Evolutionary conservation across 495 filamentous ascomycete genomes (phyloP).

Genomic region (Talaromyces borbonicus): DNA sequence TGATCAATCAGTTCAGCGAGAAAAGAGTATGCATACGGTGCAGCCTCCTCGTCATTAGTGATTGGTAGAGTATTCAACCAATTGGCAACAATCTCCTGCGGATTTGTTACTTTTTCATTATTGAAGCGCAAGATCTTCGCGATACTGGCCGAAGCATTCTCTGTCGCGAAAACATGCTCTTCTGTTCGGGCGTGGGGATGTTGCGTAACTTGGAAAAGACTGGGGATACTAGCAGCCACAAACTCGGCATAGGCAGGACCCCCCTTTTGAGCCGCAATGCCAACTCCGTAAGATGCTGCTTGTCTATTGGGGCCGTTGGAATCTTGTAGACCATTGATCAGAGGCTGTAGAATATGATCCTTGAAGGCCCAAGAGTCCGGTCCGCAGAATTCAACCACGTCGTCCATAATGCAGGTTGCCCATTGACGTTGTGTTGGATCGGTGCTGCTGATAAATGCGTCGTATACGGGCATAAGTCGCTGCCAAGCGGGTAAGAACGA

Average conservation of each 20-base stretch:
- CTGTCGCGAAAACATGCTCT: slow-evolving; percentile 93
- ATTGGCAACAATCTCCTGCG: slow-evolving; percentile 58
- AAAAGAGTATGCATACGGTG: slow-evolving; percentile 92
- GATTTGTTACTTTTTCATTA: slow-evolving; percentile 56
- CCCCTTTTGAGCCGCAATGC: slow-evolving; percentile 90
- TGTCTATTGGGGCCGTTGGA: slow-evolving; percentile 84
- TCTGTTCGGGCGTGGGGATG: slow-evolving; percentile 73
- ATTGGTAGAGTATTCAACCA: slow-evolving; percentile 91
- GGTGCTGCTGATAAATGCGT: slow-evolving; percentile 67
- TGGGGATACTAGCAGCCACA: slow-evolving; percentile 63
- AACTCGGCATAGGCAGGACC: slow-evolving; percentile 77
- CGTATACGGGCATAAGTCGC: slow-evolving; percentile 71
- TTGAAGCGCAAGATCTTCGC: slow-evolving; percentile 95
- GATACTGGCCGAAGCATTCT: slow-evolving; percentile 94
- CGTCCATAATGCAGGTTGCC: slow-evolving; percentile 97
- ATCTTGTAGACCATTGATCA: slow-evolving; percentile 76
- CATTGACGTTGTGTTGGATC: slow-evolving; percentile 95
- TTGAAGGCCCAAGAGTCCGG: slow-evolving; percentile 73
- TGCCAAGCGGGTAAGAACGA: slow-evolving; percentile 83
- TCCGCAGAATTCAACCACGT: slow-evolving; percentile 95
- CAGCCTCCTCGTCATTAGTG: slow-evolving; percentile 92
- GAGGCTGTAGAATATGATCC: slow-evolving; percentile 71
- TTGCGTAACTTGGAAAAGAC: slow-evolving; percentile 74
- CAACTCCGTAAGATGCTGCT: slow-evolving; percentile 92
- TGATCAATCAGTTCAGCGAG: slow-evolving; percentile 84